A percentile compares a stretch with the other conserved stretches of the same genome.
These are phyloP conservation scores for Epichloe gansuensis DNA, from an alignment of 2,329 filamentous ascomycete genomes.

Conservation along the genomic window DNA sequence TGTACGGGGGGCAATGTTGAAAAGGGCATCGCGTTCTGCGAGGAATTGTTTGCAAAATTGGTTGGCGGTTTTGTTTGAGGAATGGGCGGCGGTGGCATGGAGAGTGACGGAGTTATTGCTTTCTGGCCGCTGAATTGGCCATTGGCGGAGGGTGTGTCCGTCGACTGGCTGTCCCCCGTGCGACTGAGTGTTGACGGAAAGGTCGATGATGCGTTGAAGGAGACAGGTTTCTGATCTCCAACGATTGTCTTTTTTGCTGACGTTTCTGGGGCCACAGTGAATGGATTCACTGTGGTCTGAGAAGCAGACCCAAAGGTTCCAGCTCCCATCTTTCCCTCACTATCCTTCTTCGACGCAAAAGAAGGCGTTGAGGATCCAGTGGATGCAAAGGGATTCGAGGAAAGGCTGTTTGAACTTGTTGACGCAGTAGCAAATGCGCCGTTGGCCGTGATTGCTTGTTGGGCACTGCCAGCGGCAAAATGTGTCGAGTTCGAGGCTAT, in stretches of 20 bases:
- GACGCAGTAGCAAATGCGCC: slow-evolving; percentile 4
- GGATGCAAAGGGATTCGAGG: neutral
- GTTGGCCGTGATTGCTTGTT: neutral
- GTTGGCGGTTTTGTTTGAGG: slow-evolving; percentile 1
- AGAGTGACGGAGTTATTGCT: neutral
- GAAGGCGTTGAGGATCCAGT: neutral
- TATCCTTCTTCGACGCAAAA: neutral
- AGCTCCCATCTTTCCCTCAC: neutral
- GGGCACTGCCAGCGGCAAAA: neutral
- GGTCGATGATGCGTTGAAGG: neutral
- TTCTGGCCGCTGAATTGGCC: neutral
- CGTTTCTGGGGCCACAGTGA: slow-evolving; percentile 9
- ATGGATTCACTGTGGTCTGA: slow-evolving; percentile 9
- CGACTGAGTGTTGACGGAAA: neutral
- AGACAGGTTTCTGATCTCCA: slow-evolving; percentile 2
- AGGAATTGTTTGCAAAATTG: neutral
- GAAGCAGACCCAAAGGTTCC: neutral
- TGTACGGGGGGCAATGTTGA: neutral
- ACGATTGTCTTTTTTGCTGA: slow-evolving; percentile 9
- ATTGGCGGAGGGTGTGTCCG: neutral
- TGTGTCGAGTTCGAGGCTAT: slow-evolving; percentile 3
- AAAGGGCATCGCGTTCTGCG: neutral
- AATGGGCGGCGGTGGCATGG: slow-evolving; percentile 7
- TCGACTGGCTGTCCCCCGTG: neutral
- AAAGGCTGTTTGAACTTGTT: neutral